Evolutionary conservation across 257 asterid species (phyloP), one percentile per base, ranked within the genome.

Genomic region (Rauvolfia tetraphylla): DNA sequence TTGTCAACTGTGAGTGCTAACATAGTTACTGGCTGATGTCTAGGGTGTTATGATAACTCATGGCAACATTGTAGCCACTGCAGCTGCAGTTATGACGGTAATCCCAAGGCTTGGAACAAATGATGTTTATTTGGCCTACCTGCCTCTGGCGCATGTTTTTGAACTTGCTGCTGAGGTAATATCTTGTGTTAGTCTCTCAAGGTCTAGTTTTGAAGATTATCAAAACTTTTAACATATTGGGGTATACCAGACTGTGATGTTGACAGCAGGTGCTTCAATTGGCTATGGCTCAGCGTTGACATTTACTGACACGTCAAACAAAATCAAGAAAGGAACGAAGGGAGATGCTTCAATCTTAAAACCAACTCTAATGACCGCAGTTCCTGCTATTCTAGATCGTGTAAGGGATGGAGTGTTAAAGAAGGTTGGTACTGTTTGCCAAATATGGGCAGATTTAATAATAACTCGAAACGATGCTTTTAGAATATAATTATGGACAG

Each of bases 1-100:
- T 20, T 53, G 3, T 53, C 27, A 53, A 53, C 27, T 20, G 23
- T 18, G 17, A 34, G 25, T 69, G 49, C 78, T 74, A n/a, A 63
- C 25, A 53, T 8, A 38, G 27, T 38, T 33, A 39, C 31, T 67
- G 23, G 36, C 61, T 75, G 69, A 73, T 84, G 71, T 82, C 78
- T 79, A 93, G 98, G 98, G 98, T 79, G 98, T 93, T 84, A 92
- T 93, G 98, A 92, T 93, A 87, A 88, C 92, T 63, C 98, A 93
- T 78, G 96, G 96, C 44, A 93, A 92, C 89, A 86, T 89, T 61
- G 96, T 93, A 79, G 92, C 97, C 76, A 91, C 97, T 74, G 89
- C 96, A 57, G 96, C 97, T 82, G 98, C 96, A 51, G 98, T 90
- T 76, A 88, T 87, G 97, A 88, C 90, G 36, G 92, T 91, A 77